phyloP scores from a whole-genome alignment of 768 basidiomycete genomes.

The Pleurotus cornucopiae region DNA sequence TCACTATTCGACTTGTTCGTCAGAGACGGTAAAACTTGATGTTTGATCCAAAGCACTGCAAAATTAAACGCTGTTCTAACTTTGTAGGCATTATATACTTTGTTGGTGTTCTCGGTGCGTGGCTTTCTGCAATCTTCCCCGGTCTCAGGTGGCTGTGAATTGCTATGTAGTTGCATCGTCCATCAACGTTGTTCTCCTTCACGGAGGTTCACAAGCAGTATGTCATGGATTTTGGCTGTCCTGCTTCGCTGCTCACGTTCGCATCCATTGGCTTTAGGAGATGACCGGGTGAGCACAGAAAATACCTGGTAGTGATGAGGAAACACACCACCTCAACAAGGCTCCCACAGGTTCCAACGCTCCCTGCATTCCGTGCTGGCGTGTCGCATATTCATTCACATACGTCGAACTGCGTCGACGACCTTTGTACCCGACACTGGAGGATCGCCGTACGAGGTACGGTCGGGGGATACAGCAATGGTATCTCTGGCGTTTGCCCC shows the following conservation, averaged over 20 bases:
- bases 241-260: not conserved
- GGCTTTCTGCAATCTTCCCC: not conserved
- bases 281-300: not conserved
- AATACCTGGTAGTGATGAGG: too few species aligned
- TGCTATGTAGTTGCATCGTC: not conserved
- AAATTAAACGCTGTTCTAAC: not conserved
- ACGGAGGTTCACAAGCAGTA: not conserved
- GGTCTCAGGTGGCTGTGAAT: not conserved
- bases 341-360: too few species aligned
- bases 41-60: not conserved
- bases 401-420: not conserved
- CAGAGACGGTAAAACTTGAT: not conserved
- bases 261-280: not conserved
- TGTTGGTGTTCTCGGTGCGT: not conserved
- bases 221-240: not conserved
- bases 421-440: too few species aligned
- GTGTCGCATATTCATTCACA: not conserved
- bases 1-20: not conserved
- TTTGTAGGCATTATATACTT: not conserved
- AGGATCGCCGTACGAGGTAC: too few species aligned
- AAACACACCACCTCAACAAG: too few species aligned
- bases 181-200: not conserved
- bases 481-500: too few species aligned
- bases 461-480: too few species aligned
- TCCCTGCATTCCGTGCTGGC: too few species aligned